A percentile compares a stretch with the other conserved stretches of the same genome.
phyloP scores from a whole-genome alignment of 2,329 filamentous ascomycete genomes.

The Lasiodiplodia sp. region DNA sequence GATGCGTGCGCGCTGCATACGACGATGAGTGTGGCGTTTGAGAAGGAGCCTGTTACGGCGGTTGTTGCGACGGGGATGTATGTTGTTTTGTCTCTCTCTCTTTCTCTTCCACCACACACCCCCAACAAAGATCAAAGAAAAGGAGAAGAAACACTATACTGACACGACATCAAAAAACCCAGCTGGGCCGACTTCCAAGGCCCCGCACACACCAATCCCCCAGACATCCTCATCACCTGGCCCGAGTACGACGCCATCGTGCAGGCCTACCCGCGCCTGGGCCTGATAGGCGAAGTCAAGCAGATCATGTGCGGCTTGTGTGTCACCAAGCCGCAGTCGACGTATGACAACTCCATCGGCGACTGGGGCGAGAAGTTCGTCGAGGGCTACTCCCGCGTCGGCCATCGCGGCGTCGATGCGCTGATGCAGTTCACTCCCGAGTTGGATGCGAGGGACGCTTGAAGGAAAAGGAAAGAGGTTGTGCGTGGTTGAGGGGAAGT shows the following conservation, averaged over 20 bases:
- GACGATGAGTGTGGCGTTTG: constrained; percentile 43
- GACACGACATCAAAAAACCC: too few species aligned
- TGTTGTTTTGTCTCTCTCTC: neutral
- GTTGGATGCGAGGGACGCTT: constrained; percentile 21
- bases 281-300: constrained; percentile 45
- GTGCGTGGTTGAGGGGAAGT: neutral
- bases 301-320: constrained; percentile 51
- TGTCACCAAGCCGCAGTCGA: constrained; percentile 50
- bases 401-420: constrained; percentile 38
- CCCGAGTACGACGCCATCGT: constrained; percentile 46
- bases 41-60: constrained; percentile 55
- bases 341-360: constrained; percentile 46
- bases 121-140: neutral
- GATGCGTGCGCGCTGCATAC: constrained; percentile 58
- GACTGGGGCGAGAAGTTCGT: constrained; percentile 47
- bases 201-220: constrained; percentile 41
- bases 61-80: constrained; percentile 46
- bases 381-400: constrained; percentile 38
- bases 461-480: neutral
- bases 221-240: constrained; percentile 37
- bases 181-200: constrained; percentile 49
- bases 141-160: neutral
- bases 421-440: constrained; percentile 35
- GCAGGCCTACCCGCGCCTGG: constrained; percentile 45
- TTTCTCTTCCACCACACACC: too few species aligned